Evolutionary conservation across 2,329 filamentous ascomycete species (phyloP).

Genomic region (Curvularia lunata): DNA sequence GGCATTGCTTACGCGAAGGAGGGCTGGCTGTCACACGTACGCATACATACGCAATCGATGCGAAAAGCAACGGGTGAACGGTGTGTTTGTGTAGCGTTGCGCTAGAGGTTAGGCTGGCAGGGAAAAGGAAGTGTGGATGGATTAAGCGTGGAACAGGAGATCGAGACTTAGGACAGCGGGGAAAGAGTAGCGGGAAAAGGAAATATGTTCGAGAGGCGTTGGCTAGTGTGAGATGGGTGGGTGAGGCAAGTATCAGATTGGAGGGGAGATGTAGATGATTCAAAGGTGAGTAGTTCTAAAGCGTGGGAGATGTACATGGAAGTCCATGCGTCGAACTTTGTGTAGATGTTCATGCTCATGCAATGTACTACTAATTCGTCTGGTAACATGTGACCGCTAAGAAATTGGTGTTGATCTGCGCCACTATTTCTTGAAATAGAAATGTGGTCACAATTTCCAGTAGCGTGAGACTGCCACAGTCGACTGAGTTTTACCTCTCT

Average conservation of each 20-base stretch:
- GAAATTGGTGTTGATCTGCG: too few species aligned
- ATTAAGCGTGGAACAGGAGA: background rate
- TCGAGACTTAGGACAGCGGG: background rate
- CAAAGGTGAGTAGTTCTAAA: background rate
- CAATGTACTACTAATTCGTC: too few species aligned
- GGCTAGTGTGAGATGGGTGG: background rate
- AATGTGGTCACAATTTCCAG: too few species aligned
- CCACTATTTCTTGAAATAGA: too few species aligned
- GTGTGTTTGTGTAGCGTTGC: background rate
- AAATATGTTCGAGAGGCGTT: background rate
- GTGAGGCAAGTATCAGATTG: background rate
- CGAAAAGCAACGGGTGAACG: background rate
- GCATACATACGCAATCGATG: background rate
- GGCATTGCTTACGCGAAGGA: background rate
- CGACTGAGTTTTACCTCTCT: too few species aligned
- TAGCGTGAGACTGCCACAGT: too few species aligned
- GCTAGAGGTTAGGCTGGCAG: background rate
- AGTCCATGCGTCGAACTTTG: background rate
- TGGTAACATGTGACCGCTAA: too few species aligned
- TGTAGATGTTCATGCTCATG: too few species aligned
- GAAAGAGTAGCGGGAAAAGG: background rate
- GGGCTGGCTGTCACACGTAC: background rate
- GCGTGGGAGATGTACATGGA: background rate
- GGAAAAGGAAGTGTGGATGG: background rate
- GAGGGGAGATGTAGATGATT: background rate